These are phyloP conservation scores for Bipolaris zeicola DNA, from an alignment of 2,329 filamentous ascomycete genomes.

Conservation along the genomic window DNA sequence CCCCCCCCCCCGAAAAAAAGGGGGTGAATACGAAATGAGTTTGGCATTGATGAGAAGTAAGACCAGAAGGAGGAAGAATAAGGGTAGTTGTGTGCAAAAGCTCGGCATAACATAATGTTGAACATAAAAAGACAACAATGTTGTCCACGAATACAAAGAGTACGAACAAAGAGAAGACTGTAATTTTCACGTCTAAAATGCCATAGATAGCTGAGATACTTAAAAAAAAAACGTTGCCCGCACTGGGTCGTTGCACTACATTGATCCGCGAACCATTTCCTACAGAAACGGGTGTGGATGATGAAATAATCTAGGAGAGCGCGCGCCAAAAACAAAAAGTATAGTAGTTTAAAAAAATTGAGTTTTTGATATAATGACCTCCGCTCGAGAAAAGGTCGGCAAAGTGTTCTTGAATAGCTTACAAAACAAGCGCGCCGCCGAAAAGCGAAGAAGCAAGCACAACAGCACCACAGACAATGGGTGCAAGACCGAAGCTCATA, in stretches of 20 bases:
- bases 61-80: too few species aligned
- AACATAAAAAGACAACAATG: too few species aligned
- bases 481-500: constrained; percentile 56
- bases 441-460: constrained; percentile 60
- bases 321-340: too few species aligned
- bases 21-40: too few species aligned
- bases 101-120: too few species aligned
- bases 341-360: too few species aligned
- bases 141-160: background rate
- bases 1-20: too few species aligned
- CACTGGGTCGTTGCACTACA: constrained; percentile 37
- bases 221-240: constrained; percentile 28
- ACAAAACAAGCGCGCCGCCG: constrained; percentile 56
- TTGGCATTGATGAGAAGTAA: too few species aligned
- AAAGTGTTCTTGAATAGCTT: background rate
- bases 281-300: background rate
- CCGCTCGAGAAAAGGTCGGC: too few species aligned
- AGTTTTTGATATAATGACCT: too few species aligned
- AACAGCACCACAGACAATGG: constrained; percentile 58
- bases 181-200: background rate
- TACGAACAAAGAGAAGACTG: background rate
- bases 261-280: constrained; percentile 13
- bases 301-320: background rate
- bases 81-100: too few species aligned
- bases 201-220: constrained; percentile 13